phyloP scores from a whole-genome alignment of 2,329 filamentous ascomycete species.

The Colletotrichum agaves region DNA sequence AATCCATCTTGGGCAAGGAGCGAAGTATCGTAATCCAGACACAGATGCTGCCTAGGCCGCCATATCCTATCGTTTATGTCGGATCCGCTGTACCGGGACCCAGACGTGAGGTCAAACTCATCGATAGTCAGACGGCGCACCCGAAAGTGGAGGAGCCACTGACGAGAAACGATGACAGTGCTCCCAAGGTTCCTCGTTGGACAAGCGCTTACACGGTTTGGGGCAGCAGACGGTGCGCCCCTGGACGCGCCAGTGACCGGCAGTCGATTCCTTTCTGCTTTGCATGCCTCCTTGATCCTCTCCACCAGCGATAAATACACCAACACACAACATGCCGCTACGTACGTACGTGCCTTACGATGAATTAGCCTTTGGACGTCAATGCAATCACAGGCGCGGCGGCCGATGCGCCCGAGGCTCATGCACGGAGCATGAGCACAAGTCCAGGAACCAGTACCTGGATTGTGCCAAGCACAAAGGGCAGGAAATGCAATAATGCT shows the following conservation, averaged over 20 bases:
- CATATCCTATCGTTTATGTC: slow-evolving; percentile 5
- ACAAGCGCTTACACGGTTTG: slow-evolving; percentile 1
- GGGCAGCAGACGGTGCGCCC: slow-evolving; percentile 2
- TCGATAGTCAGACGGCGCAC: slow-evolving; percentile 21
- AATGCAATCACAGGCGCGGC: slow-evolving; percentile 6
- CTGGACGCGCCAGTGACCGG: slow-evolving; percentile 11
- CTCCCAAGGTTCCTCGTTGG: slow-evolving; percentile 2
- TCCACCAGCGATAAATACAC: background rate
- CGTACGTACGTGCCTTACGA: background rate
- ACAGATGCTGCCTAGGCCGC: background rate
- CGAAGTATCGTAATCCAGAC: background rate
- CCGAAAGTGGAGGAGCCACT: background rate
- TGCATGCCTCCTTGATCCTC: background rate
- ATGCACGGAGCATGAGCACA: slow-evolving; percentile 2
- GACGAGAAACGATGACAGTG: background rate
- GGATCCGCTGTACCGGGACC: slow-evolving; percentile 15
- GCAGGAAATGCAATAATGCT: slow-evolving; percentile 20
- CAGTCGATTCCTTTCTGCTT: slow-evolving; percentile 9
- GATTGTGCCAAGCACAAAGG: slow-evolving; percentile 26
- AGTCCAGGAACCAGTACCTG: slow-evolving; percentile 27
- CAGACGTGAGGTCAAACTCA: slow-evolving; percentile 6
- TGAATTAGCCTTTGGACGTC: background rate
- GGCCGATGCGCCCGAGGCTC: slow-evolving; percentile 13
- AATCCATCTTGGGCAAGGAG: background rate
- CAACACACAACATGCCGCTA: background rate